Evolutionary conservation across 768 basidiomycete species (phyloP), one percentile per base, ranked within the genome.

Genomic region (Erythrobasidium yunnanense): DNA sequence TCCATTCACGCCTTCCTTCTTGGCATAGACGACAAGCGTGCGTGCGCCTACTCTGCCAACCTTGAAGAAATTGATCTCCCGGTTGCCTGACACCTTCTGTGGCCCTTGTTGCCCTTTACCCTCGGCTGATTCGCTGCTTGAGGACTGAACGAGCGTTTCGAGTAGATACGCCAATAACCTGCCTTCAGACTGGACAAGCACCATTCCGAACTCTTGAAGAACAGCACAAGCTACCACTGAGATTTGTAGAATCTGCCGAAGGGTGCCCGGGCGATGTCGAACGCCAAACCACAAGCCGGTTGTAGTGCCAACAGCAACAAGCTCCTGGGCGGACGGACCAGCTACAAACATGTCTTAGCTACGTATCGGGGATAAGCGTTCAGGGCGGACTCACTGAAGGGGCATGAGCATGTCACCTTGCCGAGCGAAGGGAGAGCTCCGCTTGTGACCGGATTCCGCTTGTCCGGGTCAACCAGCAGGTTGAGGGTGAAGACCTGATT

Each of bases 281-380:
- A 91, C 85, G 0, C 91, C 91, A 66, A 95, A 91, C 87, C 89
- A 95, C 22, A 95, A 87, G 30, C 95, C 95, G 73, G 95, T 90
- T 0, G 87, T 86, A 75, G 91, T 95, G 6, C 92, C 95, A 71
- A 96, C 85, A 0, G 92, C 90, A 42, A 96, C 87, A 15, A 99
- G 80, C 13, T 84, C 84, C 25, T 90, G 83, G 4, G 86, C 85
- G 74, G 96, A 90, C 4, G 85, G 79, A 4, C 88, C 90, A 68
- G 82, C 88, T 93, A 66, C 4, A 71, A 33, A n/a, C 11, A 42
- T 42, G 11, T 42, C 11, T 11, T n/a, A 11, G 38, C 11, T 51
- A 25, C 1, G 55, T 18, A 11, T 18, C 2, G 8, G 52, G 52
- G 11, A 18, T 49, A 0, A 46, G 2, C 27, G 46, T 30, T n/a